Base-by-base conservation (phyloP, 345 rosid species). In the Psidium friedrichsthalianum region DNA sequence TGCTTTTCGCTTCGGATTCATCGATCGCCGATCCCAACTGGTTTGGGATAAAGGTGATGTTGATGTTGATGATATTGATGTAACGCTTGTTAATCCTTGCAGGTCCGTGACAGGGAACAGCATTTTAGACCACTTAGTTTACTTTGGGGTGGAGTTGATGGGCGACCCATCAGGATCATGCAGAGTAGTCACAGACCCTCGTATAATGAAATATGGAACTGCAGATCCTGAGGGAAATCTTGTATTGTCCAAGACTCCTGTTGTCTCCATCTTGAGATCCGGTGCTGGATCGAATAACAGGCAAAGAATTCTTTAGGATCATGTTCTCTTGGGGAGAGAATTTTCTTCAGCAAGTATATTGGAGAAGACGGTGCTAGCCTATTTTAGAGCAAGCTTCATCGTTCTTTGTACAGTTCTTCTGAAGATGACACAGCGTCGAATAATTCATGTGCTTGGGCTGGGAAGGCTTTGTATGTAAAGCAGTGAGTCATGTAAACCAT, bases 101-200 rank as follows among this genome's bases (percentile, higher is more conserved):
- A 97, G 98, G 88, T 97, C 98, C 1, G 98, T 97, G 87, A 84
- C 85, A 24, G 98, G 99, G 42, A 92, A 84, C 83, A 96, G 98
- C 90, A 91, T 96, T 27, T 61, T 89, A 4, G 99, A 97, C 90
- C 99, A 97, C 89, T 89, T 97, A 85, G 81, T 27, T 29, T 97
- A 97, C 85, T 97, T 87, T 53, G 98, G 98, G 83, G 92, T 96
- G 25, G 92, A 91, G 12, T 87, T 97, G 82, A 90, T 84, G 90
- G 94, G 94, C 29, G 89, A 88, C 78, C 64, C 90, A 55, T 92
- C 94, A 94, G 91, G 91, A 86, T 93, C 95, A 59, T 96, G 98
- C 90, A 90, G 90, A 55, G 93, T 95, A 56, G 98, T 96, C 87
- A 92, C 91, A 90, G 91, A 92, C 88, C 84, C 93, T 56, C 90